Percentiles rank a stretch among this genome's conserved stretches.
Evolutionary conservation across 352 stramenopile genomes (phyloP).

Genomic region (Phytophthora meadii): DNA sequence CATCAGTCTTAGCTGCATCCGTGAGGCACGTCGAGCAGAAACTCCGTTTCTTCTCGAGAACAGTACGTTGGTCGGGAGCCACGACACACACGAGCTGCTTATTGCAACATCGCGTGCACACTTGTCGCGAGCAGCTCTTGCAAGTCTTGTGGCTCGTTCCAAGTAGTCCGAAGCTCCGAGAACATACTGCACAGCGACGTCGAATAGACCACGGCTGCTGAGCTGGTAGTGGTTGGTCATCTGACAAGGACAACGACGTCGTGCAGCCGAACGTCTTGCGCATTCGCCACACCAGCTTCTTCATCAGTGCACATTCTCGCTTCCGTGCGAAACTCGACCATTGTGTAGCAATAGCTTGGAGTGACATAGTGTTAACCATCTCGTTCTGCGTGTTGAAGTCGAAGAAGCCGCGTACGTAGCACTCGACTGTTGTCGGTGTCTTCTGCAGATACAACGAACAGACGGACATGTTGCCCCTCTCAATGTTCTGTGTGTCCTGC

Average conservation of each 20-base stretch:
- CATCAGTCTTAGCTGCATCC: slow-evolving; percentile 1
- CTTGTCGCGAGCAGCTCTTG: slow-evolving; percentile 10
- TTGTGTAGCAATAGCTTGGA: slow-evolving; percentile 27
- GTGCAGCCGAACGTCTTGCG: slow-evolving; percentile 21
- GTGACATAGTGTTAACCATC: slow-evolving; percentile 31
- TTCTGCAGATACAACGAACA: slow-evolving; percentile 43
- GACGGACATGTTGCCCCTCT: slow-evolving; percentile 40
- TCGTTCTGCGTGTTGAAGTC: slow-evolving; percentile 25
- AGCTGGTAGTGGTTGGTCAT: not conserved
- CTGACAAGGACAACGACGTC: not conserved
- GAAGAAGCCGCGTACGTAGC: slow-evolving; percentile 34
- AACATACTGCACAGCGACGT: slow-evolving; percentile 1
- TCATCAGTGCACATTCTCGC: slow-evolving; percentile 36
- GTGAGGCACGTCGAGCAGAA: slow-evolving; percentile 8
- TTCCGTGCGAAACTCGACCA: slow-evolving; percentile 25
- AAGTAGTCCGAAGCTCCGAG: slow-evolving; percentile 12
- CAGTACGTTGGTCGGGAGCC: slow-evolving; percentile 2
- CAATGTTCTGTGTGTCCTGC: slow-evolving; percentile 29
- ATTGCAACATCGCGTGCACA: slow-evolving; percentile 4
- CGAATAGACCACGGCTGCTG: not conserved
- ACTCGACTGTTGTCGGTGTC: slow-evolving; percentile 30
- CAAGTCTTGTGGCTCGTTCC: slow-evolving; percentile 14
- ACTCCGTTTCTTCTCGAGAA: slow-evolving; percentile 11
- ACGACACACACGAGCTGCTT: slow-evolving; percentile 8
- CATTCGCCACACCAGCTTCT: slow-evolving; percentile 38